These are phyloP conservation scores for Penicillium sp. DNA, from an alignment of 2,329 filamentous ascomycete species.

Conservation along the genomic window DNA sequence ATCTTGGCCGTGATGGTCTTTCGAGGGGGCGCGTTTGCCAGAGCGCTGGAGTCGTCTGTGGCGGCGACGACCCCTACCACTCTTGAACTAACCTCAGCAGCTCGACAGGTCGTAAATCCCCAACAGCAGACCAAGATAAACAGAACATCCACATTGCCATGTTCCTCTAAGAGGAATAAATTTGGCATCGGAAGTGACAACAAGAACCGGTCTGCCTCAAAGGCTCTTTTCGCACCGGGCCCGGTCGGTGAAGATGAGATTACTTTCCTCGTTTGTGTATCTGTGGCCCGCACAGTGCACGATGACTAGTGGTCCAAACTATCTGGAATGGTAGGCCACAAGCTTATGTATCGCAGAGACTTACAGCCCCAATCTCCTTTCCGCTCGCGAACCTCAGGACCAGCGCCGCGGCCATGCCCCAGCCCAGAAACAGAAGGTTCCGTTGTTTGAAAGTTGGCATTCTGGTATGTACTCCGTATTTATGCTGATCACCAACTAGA, in stretches of 20 bases:
- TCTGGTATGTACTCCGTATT: too few relatives aligned
- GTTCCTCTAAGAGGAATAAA: background rate
- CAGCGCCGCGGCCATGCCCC: too few relatives aligned
- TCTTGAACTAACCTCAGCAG: conserved; percentile 4
- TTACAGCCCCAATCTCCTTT: background rate
- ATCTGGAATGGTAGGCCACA: background rate
- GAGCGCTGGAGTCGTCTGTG: conserved; percentile 1
- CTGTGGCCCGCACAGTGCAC: conserved; percentile 14
- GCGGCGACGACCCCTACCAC: conserved; percentile 20
- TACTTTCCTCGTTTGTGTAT: background rate
- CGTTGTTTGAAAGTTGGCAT: too few relatives aligned
- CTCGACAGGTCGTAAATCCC: conserved; percentile 2
- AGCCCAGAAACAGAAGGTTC: too few relatives aligned
- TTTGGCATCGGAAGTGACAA: background rate
- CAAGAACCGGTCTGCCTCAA: background rate
- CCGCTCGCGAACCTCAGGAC: too few relatives aligned
- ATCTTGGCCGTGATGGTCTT: conserved; percentile 12
- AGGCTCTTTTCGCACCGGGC: background rate
- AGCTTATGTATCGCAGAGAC: background rate
- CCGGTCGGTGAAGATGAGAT: conserved; percentile 4
- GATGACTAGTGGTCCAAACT: conserved; percentile 2
- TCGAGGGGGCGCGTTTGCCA: background rate
- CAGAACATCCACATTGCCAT: conserved; percentile 14
- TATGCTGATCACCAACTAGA: too few relatives aligned
- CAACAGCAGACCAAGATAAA: conserved; percentile 20